Base-by-base conservation (phyloP, 2,329 filamentous ascomycete genomes). In the Epichloe glyceriae region DNA sequence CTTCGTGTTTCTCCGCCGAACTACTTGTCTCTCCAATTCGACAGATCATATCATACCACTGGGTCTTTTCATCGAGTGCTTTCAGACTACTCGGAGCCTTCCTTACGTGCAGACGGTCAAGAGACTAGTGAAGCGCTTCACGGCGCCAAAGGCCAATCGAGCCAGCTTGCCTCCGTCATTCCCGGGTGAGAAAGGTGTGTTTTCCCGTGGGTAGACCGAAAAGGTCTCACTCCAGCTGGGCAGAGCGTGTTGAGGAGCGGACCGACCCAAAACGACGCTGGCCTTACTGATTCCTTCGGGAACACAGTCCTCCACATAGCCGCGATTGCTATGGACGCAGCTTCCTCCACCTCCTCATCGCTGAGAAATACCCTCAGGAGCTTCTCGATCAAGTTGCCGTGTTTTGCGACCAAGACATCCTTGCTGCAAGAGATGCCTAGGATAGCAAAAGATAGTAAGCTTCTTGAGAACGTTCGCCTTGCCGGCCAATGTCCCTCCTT, bases 241-340 rank as follows among this genome's bases (percentile, higher is more conserved):
- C 30, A 52, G 1, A 55, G 52, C 2, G 43, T 65, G 2, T 37
- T 62, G 4, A 20, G n/a, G 1, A 7, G 42, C 3, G 54, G 55
- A 3, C 10, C 47, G 4, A 35, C 43, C 0, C 39, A 46, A 1
- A 10, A 48, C 0, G 56, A 64, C n/a, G 44, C 60, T 4, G 43
- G 53, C 15, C 22, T 51, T 0, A 39, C 53, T 3, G 74, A 77
- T 53, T 59, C 58, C 3, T 76, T 76, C 53, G 70, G 70, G 1
- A 76, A 78, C 56, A 74, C 71, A 0, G 56, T 69, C 3, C 60
- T 75, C 43, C 74, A 75, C 63, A 64, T 19, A 57, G 60, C 2
- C 61, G 62, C 14, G 77, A 80, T 54, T 60, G 67, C 38, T 79
- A 76, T 54, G 76, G 76, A 1, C 73, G 77, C 39, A 78, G 68